Evolutionary conservation across 495 filamentous ascomycete species (phyloP).

Genomic region (Oidiodendron maius): DNA sequence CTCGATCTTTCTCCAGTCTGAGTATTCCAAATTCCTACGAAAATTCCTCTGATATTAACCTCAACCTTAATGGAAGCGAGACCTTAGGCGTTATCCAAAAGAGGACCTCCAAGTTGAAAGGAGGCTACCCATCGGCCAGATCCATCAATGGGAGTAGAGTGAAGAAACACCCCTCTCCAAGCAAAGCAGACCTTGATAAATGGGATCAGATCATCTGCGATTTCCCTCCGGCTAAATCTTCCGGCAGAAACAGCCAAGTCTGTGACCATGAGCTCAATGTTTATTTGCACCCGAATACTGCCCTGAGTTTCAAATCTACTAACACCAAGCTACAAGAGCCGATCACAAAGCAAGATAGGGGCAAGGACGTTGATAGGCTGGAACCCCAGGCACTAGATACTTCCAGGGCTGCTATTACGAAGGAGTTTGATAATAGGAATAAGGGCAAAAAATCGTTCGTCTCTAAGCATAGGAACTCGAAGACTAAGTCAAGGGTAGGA

Average conservation of each 20-base stretch:
- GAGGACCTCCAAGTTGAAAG: slow-evolving; percentile 1
- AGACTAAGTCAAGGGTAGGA: background rate
- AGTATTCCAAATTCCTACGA: background rate
- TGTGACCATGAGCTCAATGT: too few relatives aligned
- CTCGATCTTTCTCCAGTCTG: slow-evolving; percentile 15
- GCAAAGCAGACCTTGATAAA: slow-evolving; percentile 6
- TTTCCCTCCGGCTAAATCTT: too few relatives aligned
- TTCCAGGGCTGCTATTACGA: background rate
- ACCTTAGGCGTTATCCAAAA: background rate
- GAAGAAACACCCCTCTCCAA: slow-evolving; percentile 15
- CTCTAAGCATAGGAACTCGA: too few relatives aligned
- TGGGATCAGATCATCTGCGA: too few relatives aligned
- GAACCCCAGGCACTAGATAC: background rate
- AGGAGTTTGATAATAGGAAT: too few relatives aligned
- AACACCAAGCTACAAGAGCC: slow-evolving; percentile 1
- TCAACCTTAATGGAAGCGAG: background rate
- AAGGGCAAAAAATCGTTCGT: background rate
- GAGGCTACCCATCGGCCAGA: background rate
- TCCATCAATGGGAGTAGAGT: too few relatives aligned
- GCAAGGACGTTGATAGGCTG: background rate
- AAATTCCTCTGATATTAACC: slow-evolving; percentile 1
- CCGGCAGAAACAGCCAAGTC: too few relatives aligned
- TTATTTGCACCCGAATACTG: too few relatives aligned
- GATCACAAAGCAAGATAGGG: background rate
- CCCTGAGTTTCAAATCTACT: background rate